Base-by-base conservation (phyloP, 2,329 filamentous ascomycete genomes). In the Chrysosporium queenslandicum region DNA sequence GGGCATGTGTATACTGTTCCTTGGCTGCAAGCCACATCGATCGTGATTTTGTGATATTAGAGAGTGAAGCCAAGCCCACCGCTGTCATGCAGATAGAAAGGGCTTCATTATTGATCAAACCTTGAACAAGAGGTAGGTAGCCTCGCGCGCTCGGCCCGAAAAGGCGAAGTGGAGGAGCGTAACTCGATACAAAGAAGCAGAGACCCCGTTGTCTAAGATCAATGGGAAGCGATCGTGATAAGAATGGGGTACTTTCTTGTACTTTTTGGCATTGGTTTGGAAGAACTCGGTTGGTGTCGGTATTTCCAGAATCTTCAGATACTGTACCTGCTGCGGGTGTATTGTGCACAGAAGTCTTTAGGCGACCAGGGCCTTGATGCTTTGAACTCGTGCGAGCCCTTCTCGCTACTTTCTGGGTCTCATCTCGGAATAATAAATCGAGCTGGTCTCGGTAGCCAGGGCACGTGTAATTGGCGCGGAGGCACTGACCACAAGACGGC, bases 371-470 rank as follows among this genome's bases (percentile, higher is more conserved):
- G 30, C 30, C 23, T 3, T 30, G 30, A 4, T 18, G 41, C 32
- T 40, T 32, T 30, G 41, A 34, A 6, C 23, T 11, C 32, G 32
- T 23, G 20, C 50, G 42, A 23, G 74, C 76, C 61, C 80, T 82
- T 56, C 74, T 74, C 23, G 79, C 77, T 42, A 83, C 79, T 59
- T 81, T 78, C 58, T 71, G 77, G 59, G 77, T 83, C 66, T 84
- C 80, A 67, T 84, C 80, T 34, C 80, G 78, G 62, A 84, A 84
- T 75, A 83, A 78, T 53, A 83, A 69, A 29, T 79, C 80, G 30
- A 83, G 67, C 63, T 81, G 78, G 57, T 83, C 80, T 58, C 81
- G 74, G 60, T 84, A 83, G 5, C 81, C 81, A 18, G 80, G 78
- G 58, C 81, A 84, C 59, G 70, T 74, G 64, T 80, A 79, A 60